Percentiles rank a stretch among this genome's conserved stretches.
phyloP scores from a whole-genome alignment of 2,329 filamentous ascomycete species.

The Xylariomycetidae sp. region DNA sequence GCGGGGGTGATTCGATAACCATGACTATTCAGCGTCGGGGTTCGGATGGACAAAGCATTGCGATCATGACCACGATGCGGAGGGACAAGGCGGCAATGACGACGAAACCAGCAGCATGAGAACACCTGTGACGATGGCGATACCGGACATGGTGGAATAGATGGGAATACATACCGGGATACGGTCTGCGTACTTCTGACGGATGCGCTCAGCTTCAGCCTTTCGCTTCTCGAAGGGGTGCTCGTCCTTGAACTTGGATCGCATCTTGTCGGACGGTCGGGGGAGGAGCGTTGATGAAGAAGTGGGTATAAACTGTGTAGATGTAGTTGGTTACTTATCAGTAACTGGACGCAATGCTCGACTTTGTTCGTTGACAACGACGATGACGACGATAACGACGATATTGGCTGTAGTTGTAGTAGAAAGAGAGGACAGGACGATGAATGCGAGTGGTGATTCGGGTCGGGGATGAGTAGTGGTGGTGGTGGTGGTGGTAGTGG shows the following conservation, averaged over 20 bases:
- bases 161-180: constrained; percentile 73
- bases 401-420: too few species aligned
- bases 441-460: too few species aligned
- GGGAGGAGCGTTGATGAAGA: too few species aligned
- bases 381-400: too few species aligned
- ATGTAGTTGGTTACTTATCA: too few species aligned
- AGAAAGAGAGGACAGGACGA: too few species aligned
- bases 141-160: not conserved
- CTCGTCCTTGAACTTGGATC: constrained; percentile 99
- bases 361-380: too few species aligned
- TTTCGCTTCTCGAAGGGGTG: constrained; percentile 99
- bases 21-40: not conserved
- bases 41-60: not conserved
- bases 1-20: constrained; percentile 1
- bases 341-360: too few species aligned
- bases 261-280: constrained; percentile 75
- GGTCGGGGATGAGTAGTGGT: too few species aligned
- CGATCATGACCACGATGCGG: not conserved
- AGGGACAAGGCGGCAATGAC: too few species aligned
- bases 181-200: constrained; percentile 97
- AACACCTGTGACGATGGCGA: not conserved
- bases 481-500: constrained; percentile 12
- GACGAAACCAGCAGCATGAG: not conserved
- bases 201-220: constrained; percentile 98
- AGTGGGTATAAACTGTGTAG: too few species aligned